Base-by-base conservation (phyloP, 352 stramenopile genomes). In the Globisporangium nagaii region DNA sequence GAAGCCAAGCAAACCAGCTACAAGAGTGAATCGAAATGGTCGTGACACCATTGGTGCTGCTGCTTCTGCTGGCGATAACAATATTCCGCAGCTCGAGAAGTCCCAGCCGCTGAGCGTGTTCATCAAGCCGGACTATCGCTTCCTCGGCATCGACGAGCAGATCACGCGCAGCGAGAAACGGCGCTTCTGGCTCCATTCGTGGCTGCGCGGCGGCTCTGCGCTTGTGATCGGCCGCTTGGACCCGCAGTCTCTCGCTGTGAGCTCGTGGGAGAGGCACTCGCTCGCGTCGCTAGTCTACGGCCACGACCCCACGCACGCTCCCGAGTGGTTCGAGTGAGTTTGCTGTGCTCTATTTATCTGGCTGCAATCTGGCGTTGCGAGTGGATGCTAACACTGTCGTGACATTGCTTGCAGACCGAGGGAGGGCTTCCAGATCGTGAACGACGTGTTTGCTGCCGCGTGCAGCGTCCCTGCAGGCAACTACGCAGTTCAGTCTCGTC, bases 141-240 rank as follows among this genome's bases (percentile, higher is more conserved):
- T 66, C 9, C 54, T 85, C 0, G 64, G 65, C n/a, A 19, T 85
- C 7, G 57, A 73, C 15, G 84, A 94, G 48, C 70, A 75, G 55
- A 50, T 93, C 20, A 84, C 78, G 15, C 58, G 58, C 1, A 84
- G 73, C 46, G 84, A 94, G 47, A 60, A 73, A 35, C 73, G 72
- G 17, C 66, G 67, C 1, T 75, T 89, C 43, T 90, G 82, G 81
- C 54, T 94, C 1, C 76, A 93, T 58, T 84, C 82, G 4, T 94
- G 84, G 84, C 60, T 94, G 13, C 76, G 82, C 9, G 82, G 84
- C n/a, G 68, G 71, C 13, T 72, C 79, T 0, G 53, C 56, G 6
- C 49, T 94, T n/a, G 30, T 82, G 6, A 48, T 93, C 5, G 73
- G 66, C 11, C 68, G 65, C 0, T n/a, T 89, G 7, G 49, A 75